Base-by-base conservation (phyloP, 495 filamentous ascomycete species). In the Aspergillus ellipticus region DNA sequence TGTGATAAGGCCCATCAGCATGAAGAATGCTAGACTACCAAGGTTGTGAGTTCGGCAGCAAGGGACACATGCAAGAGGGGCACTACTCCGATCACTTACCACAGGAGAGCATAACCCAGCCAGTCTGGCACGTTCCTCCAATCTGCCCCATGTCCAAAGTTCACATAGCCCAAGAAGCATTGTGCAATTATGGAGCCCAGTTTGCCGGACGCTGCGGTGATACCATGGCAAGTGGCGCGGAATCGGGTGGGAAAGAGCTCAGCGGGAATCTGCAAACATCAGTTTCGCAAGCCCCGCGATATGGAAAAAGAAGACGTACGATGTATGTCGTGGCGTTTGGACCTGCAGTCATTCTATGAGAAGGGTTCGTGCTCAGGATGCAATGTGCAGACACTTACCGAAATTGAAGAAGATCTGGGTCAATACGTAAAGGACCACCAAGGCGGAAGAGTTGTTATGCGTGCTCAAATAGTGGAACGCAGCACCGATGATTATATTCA, bases 361-460 rank as follows among this genome's bases (percentile, higher is more conserved):
- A 45, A 17, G 22, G 2, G 2, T 15, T 10, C 10, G 9, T 15
- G 13, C 15, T 13, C 4, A 11, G 10, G 3, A 35, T 10, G 11
- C 3, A 20, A 13, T 20, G 8, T n/a, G 13, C 41, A 29, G 10
- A 15, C 19, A 26, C 43, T 42, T 33, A 58, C 56, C 56, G n/a
- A 59, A 59, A 17, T 59, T 54, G 51, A 59, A 59, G 45, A 58
- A 58, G 10, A 54, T 20, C 19, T 59, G 56, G 4, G 51, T 45
- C 28, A 59, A 15, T 15, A 59, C 39, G 15, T 59, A 59, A 2
- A 58, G 48, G 2, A 54, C 51, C 1, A 59, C 37, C 26, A 59
- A 19, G 13, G 51, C 56, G 6, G 51, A 54, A 3, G 51, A 43
- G 21, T 49, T 29, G 6, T 19, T 37, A 11, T 35, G 37, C 13